Evolutionary conservation across 352 stramenopile genomes (phyloP), one percentile per base, ranked within the genome.

Genomic region (Globisporangium nodosum): DNA sequence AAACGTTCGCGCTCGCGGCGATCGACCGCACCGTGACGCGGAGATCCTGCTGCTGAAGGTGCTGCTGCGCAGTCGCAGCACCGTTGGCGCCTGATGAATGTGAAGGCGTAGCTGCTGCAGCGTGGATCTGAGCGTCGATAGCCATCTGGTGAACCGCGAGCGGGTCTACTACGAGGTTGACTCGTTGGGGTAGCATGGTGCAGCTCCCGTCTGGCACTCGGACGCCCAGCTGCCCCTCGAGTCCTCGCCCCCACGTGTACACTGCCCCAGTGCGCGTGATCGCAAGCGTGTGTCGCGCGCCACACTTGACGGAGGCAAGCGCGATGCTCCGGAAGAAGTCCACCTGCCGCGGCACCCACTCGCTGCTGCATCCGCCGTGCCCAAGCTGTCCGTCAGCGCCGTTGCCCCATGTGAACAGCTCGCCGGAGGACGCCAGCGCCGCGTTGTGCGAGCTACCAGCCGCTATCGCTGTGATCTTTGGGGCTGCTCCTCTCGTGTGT

Each of bases 401-500:
- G 27, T 74, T 79, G 5, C 81, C 78, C 81, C 81, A 91, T 37
- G 79, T 86, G 45, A 85, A 88, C 0, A 89, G 58, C 42, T 87
- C 71, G 6, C 81, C 81, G 0, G 71, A 64, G 3, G 66, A 56
- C 24, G 78, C 74, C 0, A 88, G 43, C 0, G 81, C 81, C 1
- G 77, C 54, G 39, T 73, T 91, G 57, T 89, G 81, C 13, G 68
- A 65, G 18, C 40, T 60, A 9, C 78, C 81, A 35, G 79, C 75
- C 16, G 67, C 68, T 16, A 91, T 69, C 21, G 60, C 63, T 15
- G 49, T 56, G 56, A 91, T 78, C 2, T 47, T 70, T 2, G 76
- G 74, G 20, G 71, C 55, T 33, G 59, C 43, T 3, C 40, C 8
- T 58, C 46, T 49, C 3, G 35, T 4, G 20, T 60, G 56, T 18